Evolutionary conservation across 257 asterid genomes (phyloP).

Genomic region (Pogostemon cablin): DNA sequence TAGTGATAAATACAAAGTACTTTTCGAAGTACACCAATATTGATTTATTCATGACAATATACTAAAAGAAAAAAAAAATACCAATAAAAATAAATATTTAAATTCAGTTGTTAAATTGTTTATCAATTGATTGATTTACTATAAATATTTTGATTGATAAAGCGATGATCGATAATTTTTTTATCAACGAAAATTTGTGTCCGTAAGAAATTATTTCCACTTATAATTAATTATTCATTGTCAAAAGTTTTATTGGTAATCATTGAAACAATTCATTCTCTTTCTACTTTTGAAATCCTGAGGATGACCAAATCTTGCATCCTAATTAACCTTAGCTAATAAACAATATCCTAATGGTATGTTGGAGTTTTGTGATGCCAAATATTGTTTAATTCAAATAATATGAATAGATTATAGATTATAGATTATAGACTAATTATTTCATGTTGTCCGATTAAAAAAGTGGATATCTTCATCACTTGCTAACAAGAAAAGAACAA

Average conservation of each 20-base stretch:
- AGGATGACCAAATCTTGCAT: conserved; percentile 29
- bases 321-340: neutral
- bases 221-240: neutral
- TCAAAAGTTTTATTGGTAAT: neutral
- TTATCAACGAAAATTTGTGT: too few relatives aligned
- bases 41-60: too few relatives aligned
- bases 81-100: too few relatives aligned
- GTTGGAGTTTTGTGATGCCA: conserved; percentile 28
- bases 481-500: conserved; percentile 22
- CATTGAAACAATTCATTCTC: too few relatives aligned
- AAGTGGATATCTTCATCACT: conserved; percentile 9
- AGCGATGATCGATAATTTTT: too few relatives aligned
- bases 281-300: conserved; percentile 29
- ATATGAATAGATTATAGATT: conserved; percentile 26
- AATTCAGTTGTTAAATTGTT: too few relatives aligned
- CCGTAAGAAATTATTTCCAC: too few relatives aligned
- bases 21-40: too few relatives aligned
- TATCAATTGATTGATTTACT: too few relatives aligned
- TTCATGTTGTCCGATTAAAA: conserved; percentile 29
- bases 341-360: conserved; percentile 18
- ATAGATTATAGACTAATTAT: neutral
- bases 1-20: neutral
- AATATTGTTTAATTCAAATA: conserved; percentile 18
- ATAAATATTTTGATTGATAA: too few relatives aligned
- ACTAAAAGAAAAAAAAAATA: too few relatives aligned